These are phyloP conservation scores for Candida ficus DNA, from an alignment of 805 yeast genomes.

Conservation along the genomic window DNA sequence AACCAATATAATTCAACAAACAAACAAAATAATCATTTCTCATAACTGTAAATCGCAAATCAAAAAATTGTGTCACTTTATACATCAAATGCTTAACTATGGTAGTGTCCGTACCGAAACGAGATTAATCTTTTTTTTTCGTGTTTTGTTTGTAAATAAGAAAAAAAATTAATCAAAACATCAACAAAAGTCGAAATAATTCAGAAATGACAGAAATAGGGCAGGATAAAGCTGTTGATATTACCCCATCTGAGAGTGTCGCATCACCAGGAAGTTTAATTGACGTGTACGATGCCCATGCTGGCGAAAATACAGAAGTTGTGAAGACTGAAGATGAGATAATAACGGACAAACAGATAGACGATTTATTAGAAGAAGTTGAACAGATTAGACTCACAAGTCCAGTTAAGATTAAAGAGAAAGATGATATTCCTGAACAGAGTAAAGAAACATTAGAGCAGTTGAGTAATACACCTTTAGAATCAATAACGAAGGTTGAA, in stretches of 20 bases:
- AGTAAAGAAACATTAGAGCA: constrained; percentile 6
- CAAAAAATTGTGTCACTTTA: too few relatives aligned
- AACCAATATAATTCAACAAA: too few relatives aligned
- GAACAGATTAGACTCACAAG: constrained; percentile 19
- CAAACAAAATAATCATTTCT: too few relatives aligned
- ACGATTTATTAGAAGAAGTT: constrained; percentile 23
- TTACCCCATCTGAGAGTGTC: background rate
- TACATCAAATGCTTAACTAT: too few relatives aligned
- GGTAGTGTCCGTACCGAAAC: too few relatives aligned
- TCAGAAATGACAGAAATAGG: background rate
- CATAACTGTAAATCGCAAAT: too few relatives aligned
- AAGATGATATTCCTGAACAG: too few relatives aligned
- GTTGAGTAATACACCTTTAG: constrained; percentile 7
- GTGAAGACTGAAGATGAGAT: constrained; percentile 9
- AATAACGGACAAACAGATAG: constrained; percentile 24
- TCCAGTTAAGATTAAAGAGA: constrained; percentile 9
- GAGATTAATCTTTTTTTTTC: too few relatives aligned
- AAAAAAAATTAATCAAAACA: too few relatives aligned
- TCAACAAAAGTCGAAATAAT: too few relatives aligned
- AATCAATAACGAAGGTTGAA: constrained; percentile 6
- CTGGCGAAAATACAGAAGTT: background rate
- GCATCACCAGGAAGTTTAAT: background rate
- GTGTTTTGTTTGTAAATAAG: too few relatives aligned
- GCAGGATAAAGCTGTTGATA: too few relatives aligned
- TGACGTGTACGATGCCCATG: background rate